A percentile compares a stretch with the other conserved stretches of the same genome.
phyloP scores from a whole-genome alignment of 345 rosid species.

The Stellera chamaejasme region DNA sequence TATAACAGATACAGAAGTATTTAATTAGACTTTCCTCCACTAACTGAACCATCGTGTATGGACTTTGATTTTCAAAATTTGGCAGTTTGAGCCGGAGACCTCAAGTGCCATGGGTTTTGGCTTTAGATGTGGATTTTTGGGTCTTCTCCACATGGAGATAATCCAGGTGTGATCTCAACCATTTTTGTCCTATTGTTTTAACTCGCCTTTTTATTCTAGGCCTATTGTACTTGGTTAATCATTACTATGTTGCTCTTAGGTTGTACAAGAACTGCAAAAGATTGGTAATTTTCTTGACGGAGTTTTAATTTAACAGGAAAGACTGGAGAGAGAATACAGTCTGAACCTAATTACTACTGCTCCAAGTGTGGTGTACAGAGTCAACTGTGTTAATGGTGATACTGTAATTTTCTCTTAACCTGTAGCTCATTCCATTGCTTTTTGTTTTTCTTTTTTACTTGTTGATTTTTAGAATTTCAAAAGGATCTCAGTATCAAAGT shows the following conservation, averaged over 20 bases:
- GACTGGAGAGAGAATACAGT: slow-evolving; percentile 97
- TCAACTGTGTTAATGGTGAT: slow-evolving; percentile 64
- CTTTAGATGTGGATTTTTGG: slow-evolving; percentile 96
- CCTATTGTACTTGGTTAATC: not conserved
- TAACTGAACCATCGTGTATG: too few relatives aligned
- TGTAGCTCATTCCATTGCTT: not conserved
- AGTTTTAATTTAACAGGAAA: slow-evolving; percentile 55
- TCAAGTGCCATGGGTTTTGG: slow-evolving; percentile 99
- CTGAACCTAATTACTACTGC: slow-evolving; percentile 97
- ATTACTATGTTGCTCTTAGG: slow-evolving; percentile 2
- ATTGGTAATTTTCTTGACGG: slow-evolving; percentile 1
- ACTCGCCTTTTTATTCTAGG: slow-evolving; percentile 1
- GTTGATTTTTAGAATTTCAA: slow-evolving; percentile 1
- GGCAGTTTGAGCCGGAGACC: slow-evolving; percentile 93
- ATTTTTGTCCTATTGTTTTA: not conserved
- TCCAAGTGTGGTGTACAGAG: slow-evolving; percentile 96
- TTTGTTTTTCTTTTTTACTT: slow-evolving; percentile 2
- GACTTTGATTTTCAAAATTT: too few relatives aligned
- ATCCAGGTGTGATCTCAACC: slow-evolving; percentile 63
- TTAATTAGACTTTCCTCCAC: too few relatives aligned
- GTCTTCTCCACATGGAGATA: slow-evolving; percentile 99
- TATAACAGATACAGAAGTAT: too few relatives aligned
- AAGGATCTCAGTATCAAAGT: not conserved
- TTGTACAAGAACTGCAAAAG: slow-evolving; percentile 8
- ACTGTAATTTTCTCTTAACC: slow-evolving; percentile 56